A percentile compares a stretch with the other conserved stretches of the same genome.
These are phyloP conservation scores for Lentinula detonsa DNA, from an alignment of 768 basidiomycete species.

Conservation along the genomic window DNA sequence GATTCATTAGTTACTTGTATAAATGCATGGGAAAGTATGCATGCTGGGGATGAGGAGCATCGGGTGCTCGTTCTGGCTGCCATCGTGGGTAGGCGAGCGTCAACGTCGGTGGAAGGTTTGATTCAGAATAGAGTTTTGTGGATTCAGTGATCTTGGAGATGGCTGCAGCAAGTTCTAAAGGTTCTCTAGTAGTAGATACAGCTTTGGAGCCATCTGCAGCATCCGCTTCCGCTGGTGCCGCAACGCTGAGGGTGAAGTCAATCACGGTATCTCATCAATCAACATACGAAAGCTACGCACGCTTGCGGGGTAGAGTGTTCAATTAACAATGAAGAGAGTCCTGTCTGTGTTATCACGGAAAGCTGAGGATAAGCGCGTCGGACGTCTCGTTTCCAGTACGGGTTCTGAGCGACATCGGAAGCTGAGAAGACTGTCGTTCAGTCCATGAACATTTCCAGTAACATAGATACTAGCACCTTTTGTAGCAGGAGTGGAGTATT, in stretches of 20 bases:
- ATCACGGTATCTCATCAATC: background rate
- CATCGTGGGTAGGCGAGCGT: conserved; percentile 67
- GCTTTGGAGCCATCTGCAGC: conserved; percentile 29
- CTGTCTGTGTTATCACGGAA: conserved; percentile 80
- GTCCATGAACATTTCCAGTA: background rate
- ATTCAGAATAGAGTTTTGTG: conserved; percentile 52
- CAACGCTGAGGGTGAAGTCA: conserved; percentile 32
- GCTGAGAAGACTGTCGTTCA: conserved; percentile 33
- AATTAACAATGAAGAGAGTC: conserved; percentile 75
- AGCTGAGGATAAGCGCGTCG: conserved; percentile 89
- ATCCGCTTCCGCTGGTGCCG: conserved; percentile 41
- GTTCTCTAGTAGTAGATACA: conserved; percentile 38
- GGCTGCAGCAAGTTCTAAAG: conserved; percentile 65
- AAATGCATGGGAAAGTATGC: conserved; percentile 82
- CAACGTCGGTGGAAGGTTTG: conserved; percentile 69
- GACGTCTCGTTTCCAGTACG: conserved; percentile 96
- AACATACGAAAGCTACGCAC: conserved; percentile 38
- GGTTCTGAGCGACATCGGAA: conserved; percentile 83
- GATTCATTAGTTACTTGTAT: conserved; percentile 35
- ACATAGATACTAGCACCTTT: conserved; percentile 48
- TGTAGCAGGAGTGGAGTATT: conserved; percentile 82
- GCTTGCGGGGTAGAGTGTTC: conserved; percentile 62
- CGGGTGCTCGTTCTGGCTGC: conserved; percentile 62
- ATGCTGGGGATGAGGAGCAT: conserved; percentile 78
- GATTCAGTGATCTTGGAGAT: conserved; percentile 58